A percentile compares a stretch with the other conserved stretches of the same genome.
These are phyloP conservation scores for Apiospora malaysiana DNA, from an alignment of 2,329 filamentous ascomycete species.

Conservation along the genomic window DNA sequence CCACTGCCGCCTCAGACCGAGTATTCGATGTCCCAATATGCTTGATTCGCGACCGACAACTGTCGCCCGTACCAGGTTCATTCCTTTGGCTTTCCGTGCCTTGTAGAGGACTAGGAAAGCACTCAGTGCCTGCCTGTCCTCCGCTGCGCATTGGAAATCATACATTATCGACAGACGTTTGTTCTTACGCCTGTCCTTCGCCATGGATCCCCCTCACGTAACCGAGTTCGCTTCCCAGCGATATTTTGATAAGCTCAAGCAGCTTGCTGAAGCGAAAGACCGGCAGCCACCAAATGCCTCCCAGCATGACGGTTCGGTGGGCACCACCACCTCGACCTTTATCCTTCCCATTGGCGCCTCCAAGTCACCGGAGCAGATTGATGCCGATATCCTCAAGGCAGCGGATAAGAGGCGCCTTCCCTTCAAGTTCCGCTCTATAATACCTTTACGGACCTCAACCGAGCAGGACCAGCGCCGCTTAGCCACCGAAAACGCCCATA, in stretches of 20 bases:
- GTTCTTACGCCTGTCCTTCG: slow-evolving; percentile 27
- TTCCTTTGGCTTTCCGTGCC: slow-evolving; percentile 35
- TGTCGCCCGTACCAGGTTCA: slow-evolving; percentile 34
- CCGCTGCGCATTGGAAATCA: slow-evolving; percentile 30
- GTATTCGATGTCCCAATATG: slow-evolving; percentile 40
- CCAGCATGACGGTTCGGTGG: slow-evolving; percentile 35
- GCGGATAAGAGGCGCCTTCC: slow-evolving; percentile 38
- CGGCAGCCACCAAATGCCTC: slow-evolving; percentile 44
- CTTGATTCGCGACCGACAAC: slow-evolving; percentile 35
- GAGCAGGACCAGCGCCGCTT: slow-evolving; percentile 38
- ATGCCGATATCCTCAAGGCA: slow-evolving; percentile 38
- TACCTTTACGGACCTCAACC: slow-evolving; percentile 38
- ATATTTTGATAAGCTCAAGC: slow-evolving; percentile 66
- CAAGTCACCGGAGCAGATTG: slow-evolving; percentile 42
- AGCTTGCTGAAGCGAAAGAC: slow-evolving; percentile 55
- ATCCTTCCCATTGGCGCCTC: slow-evolving; percentile 52
- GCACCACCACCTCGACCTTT: slow-evolving; percentile 48
- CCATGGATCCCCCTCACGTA: slow-evolving; percentile 67
- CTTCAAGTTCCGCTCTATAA: slow-evolving; percentile 40
- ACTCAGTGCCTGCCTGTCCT: slow-evolving; percentile 34
- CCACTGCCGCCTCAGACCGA: slow-evolving; percentile 19
- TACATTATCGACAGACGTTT: neutral
- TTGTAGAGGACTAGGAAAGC: slow-evolving; percentile 36
- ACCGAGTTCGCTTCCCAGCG: slow-evolving; percentile 71
- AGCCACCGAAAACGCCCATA: slow-evolving; percentile 34